Conservation (phyloP, 257 asterid genomes). For the Salvia hispanica region DNA sequence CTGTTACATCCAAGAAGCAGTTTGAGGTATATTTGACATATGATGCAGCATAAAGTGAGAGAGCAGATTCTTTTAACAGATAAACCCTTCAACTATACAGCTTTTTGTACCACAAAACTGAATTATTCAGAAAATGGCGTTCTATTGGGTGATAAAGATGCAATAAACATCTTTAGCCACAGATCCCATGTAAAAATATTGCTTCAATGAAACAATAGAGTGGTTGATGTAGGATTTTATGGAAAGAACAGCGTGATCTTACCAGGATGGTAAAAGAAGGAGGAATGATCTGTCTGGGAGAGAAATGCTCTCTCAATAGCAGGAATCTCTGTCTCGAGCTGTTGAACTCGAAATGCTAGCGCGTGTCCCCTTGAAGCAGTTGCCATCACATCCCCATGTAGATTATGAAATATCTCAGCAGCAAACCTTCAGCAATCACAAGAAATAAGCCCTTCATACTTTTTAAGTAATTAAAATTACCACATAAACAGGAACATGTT, state of each 20-base stretch:
- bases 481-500: background rate
- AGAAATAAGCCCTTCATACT: constrained; percentile 33
- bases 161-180: constrained; percentile 18
- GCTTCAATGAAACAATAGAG: constrained; percentile 12
- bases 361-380: constrained; percentile 95
- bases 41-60: constrained; percentile 14
- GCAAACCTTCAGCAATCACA: constrained; percentile 82
- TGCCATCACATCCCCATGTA: constrained; percentile 85
- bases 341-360: constrained; percentile 77
- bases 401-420: constrained; percentile 85
- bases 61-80: constrained; percentile 18
- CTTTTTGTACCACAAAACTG: background rate
- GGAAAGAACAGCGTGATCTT: constrained; percentile 35
- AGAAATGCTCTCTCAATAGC: constrained; percentile 80
- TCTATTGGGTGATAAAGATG: background rate
- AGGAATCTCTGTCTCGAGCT: constrained; percentile 85
- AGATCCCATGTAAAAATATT: constrained; percentile 8
- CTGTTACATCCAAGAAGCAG: constrained; percentile 26
- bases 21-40: constrained; percentile 24
- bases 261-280: constrained; percentile 73
- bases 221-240: background rate
- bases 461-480: constrained; percentile 4
- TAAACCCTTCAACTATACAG: background rate
- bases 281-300: constrained; percentile 83
- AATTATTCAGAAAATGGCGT: background rate